A percentile compares a stretch with the other conserved stretches of the same genome.
Evolutionary conservation across 768 basidiomycete species (phyloP).

Genomic region (Clavulina sp.): DNA sequence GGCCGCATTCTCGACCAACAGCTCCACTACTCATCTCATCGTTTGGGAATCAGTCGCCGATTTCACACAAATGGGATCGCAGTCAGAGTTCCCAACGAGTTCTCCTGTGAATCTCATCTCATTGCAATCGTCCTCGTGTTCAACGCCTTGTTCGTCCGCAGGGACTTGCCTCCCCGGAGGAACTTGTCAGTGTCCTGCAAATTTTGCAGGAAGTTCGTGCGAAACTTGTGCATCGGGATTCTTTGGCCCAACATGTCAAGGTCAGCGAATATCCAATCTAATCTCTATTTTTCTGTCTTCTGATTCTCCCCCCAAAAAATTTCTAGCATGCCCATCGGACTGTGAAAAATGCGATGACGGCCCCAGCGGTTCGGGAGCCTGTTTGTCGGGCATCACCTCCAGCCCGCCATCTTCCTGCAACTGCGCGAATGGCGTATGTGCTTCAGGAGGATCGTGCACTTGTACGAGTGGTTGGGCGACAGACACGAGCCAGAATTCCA

Average conservation of each 20-base stretch:
- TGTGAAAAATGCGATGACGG: slow-evolving; percentile 66
- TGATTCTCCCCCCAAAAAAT: neutral
- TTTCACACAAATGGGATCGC: slow-evolving; percentile 41
- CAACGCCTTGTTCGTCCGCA: slow-evolving; percentile 52
- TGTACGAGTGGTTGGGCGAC: slow-evolving; percentile 64
- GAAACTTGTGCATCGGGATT: slow-evolving; percentile 58
- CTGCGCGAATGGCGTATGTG: slow-evolving; percentile 68
- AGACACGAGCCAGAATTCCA: neutral
- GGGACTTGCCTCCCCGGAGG: slow-evolving; percentile 57
- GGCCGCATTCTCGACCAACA: slow-evolving; percentile 39
- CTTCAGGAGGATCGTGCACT: slow-evolving; percentile 44
- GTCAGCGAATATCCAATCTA: slow-evolving; percentile 3
- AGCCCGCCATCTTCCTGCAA: slow-evolving; percentile 54
- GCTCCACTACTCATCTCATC: slow-evolving; percentile 38
- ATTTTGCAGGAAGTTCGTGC: slow-evolving; percentile 65
- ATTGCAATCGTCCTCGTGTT: slow-evolving; percentile 33
- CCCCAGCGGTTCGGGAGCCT: slow-evolving; percentile 57
- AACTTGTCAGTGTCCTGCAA: slow-evolving; percentile 51
- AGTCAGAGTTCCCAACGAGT: neutral
- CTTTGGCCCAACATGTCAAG: slow-evolving; percentile 54
- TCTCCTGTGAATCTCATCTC: neutral
- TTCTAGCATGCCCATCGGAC: slow-evolving; percentile 42
- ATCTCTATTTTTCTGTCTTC: neutral
- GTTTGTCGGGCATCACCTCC: slow-evolving; percentile 32
- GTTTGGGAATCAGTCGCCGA: slow-evolving; percentile 73